Evolutionary conservation across 2,329 filamentous ascomycete species (phyloP), one percentile per base, ranked within the genome.

Genomic region (Cercospora sp.): DNA sequence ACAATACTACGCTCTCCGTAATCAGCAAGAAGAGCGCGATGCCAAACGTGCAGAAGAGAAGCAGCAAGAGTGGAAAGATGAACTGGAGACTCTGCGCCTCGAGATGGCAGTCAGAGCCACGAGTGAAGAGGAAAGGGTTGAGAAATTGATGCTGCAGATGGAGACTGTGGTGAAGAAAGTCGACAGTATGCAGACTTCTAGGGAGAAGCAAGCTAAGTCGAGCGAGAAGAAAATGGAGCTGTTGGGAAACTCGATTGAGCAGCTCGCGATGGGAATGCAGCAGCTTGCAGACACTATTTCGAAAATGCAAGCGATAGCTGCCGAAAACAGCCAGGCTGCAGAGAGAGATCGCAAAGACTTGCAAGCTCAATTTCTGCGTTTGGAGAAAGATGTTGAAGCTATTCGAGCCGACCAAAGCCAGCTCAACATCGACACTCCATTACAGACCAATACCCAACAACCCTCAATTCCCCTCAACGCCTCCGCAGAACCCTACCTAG

Each of bases 1-100:
- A 43, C 60, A 63, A 7, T 63, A 53, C 30, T 63, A 63, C 18
- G 43, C 60, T 51, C 60, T 63, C 13, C 60, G 60, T 18, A 63
- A 30, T 32, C 43, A 63, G 10, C 45, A 63, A 57, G 61, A 63
- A 55, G 61, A 63, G 4, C 61, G 61, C n/a, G 61, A 63, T 9
- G 28, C 61, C 18, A 21, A 16, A 4, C 28, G 7, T 10, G 30
- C 32, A 16, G 40, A 57, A 26, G 45, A 63, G 4, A 63, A 63
- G 13, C 24, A 40, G 43, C 28, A 32, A n/a, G 28, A 34, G 3
- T 63, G 60, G 60, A 53, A 37, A 18, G 43, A 40, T 34, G 60
- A 63, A 0, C 9, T 63, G 10, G 40, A 63, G 45, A 28, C 30
- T 28, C 5, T 63, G 30, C n/a, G 45, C 2, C 26, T 32, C 8